These are phyloP conservation scores for Chlamydomonas sphaeroides DNA, from an alignment of 139 green algal genomes.

Conservation along the genomic window DNA sequence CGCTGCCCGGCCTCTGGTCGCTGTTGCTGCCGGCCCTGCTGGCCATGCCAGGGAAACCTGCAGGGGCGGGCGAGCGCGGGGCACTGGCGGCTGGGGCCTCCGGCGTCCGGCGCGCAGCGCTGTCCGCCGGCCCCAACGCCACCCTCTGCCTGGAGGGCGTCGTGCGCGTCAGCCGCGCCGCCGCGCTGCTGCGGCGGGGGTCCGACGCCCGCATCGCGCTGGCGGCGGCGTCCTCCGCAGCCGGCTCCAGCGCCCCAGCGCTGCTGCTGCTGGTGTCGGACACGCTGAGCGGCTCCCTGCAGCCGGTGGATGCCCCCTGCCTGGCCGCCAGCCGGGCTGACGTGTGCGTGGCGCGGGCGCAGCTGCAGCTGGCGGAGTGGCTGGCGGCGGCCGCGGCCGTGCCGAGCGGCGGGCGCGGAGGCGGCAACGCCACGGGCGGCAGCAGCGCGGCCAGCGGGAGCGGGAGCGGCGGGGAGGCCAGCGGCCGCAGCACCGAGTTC, in stretches of 20 bases:
- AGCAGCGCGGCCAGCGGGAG: background rate
- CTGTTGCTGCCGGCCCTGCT: too few relatives aligned
- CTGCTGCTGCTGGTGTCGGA: background rate
- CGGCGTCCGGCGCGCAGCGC: too few relatives aligned
- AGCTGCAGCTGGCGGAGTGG: too few relatives aligned
- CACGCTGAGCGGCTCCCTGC: slow-evolving; percentile 1
- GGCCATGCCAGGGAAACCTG: too few relatives aligned
- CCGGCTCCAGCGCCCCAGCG: background rate
- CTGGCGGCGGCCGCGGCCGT: background rate
- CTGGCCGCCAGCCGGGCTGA: background rate
- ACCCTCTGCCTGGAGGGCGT: too few relatives aligned
- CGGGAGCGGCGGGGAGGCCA: background rate
- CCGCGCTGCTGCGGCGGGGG: too few relatives aligned
- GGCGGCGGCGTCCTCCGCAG: background rate
- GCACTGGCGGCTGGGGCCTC: too few relatives aligned
- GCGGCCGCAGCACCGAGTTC: background rate
- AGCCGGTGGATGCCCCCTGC: slow-evolving; percentile 8
- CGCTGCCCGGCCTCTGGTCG: too few relatives aligned
- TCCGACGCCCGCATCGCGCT: too few relatives aligned
- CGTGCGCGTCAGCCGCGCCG: too few relatives aligned
- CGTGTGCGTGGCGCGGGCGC: background rate
- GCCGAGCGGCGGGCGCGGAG: background rate
- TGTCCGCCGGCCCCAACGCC: too few relatives aligned
- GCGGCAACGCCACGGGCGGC: background rate
- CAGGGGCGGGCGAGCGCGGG: too few relatives aligned